A percentile compares a stretch with the other conserved stretches of the same genome.
These are phyloP conservation scores for Eucalyptus decipiens DNA, from an alignment of 345 rosid species.

Conservation along the genomic window DNA sequence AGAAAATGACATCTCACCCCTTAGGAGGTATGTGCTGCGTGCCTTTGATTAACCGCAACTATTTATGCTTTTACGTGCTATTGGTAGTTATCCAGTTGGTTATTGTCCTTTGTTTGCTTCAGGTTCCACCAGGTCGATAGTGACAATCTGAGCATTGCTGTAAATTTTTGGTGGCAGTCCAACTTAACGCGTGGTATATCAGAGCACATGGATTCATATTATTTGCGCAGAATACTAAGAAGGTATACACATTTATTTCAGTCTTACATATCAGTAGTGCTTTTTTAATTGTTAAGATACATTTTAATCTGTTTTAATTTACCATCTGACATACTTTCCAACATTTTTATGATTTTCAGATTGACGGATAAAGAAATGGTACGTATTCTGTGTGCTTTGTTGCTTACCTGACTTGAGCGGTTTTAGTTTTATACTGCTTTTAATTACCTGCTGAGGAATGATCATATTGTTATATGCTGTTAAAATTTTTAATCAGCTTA, in stretches of 20 bases:
- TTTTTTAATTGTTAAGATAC: neutral
- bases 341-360: slow-evolving; percentile 22
- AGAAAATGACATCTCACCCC: neutral
- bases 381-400: neutral
- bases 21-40: neutral
- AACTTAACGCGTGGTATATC: slow-evolving; percentile 41
- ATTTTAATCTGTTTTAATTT: slow-evolving; percentile 6
- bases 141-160: slow-evolving; percentile 64
- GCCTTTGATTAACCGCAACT: neutral
- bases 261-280: neutral
- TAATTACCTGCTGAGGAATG: neutral
- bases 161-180: slow-evolving; percentile 92
- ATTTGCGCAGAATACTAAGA: slow-evolving; percentile 64
- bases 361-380: slow-evolving; percentile 86
- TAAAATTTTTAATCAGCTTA: neutral
- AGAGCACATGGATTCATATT: slow-evolving; percentile 87
- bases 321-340: slow-evolving; percentile 2
- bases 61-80: neutral
- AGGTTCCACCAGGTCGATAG: slow-evolving; percentile 95
- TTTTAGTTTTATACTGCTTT: neutral
- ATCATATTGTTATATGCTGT: neutral
- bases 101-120: slow-evolving; percentile 10
- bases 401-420: neutral
- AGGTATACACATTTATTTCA: slow-evolving; percentile 21
- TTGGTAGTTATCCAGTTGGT: neutral